Evolutionary conservation across 2,329 filamentous ascomycete species (phyloP), one percentile per base, ranked within the genome.

Genomic region (Beauveria asiatica): DNA sequence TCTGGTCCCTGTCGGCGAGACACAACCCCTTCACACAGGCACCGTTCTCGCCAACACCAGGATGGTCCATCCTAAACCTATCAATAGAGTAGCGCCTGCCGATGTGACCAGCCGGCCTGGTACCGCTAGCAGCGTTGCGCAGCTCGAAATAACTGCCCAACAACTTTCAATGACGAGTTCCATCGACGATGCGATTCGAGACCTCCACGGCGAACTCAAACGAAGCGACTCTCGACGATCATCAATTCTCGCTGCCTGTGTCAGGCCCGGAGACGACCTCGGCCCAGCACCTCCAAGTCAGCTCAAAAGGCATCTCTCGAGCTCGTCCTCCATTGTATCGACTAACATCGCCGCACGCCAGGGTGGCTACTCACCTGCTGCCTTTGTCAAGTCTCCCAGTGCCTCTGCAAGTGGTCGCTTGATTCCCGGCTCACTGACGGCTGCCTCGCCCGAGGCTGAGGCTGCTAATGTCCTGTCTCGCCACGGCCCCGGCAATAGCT

Each of bases 181-280:
- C 63, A 88, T 92, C 68, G 88, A 88, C 67, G 84, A 89, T 75
- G 88, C 89, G 66, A 92, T 92, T 67, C 83, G 87, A 62, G 84
- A 87, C 68, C 78, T 90, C 65, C 85, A 90, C 72, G 78, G 84
- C 62, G 85, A 89, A 72, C 77, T 89, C 69, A 90, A 89, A 73
- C 81, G 84, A 65, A 83, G 79, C 68, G 87, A 89, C 69, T 89
- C 85, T 69, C 80, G 83, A 63, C 80, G 82, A 61, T 87, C 85
- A 2, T 88, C 85, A 9, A 76, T 85, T 54, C 76, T 83, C 49
- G 83, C 81, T 21, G 76, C 78, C 50, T 78, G 75, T 59, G 70
- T 78, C 62, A 74, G 64, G 67, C 65, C 61, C 62, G 65, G 57
- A 46, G 59, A 62, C 33, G 62, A 65, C 41, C 61, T 63, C 27